Conservation (phyloP, 768 basidiomycete species). For the Coprinopsis marcescibilis region DNA sequence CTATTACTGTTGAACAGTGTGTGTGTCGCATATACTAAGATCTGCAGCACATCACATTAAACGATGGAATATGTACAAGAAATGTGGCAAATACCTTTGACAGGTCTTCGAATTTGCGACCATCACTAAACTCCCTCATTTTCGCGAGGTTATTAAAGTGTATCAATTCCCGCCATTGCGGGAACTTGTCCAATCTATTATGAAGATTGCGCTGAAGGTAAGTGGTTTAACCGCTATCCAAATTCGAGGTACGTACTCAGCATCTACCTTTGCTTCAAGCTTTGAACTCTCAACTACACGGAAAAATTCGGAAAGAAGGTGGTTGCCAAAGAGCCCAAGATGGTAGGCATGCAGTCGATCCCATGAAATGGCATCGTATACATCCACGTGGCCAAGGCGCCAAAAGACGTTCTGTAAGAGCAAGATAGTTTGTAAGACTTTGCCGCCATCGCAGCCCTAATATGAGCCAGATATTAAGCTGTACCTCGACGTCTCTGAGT, state of each 20-base stretch:
- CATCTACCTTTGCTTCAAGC: not conserved
- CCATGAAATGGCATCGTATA: conserved; percentile 27
- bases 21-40: no score
- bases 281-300: not conserved
- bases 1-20: no score
- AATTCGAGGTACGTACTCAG: not conserved
- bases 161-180: no score
- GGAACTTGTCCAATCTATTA: no score
- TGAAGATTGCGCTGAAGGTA: not conserved
- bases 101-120: no score
- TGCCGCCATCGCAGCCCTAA: no score
- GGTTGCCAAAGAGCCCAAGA: conserved; percentile 27
- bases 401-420: conserved; percentile 36
- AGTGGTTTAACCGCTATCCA: not conserved
- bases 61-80: no score
- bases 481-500: conserved; percentile 20
- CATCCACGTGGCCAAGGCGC: conserved; percentile 27
- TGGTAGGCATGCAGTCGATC: conserved; percentile 33
- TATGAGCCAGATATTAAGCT: not conserved
- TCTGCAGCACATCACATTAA: no score
- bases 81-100: no score
- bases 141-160: no score
- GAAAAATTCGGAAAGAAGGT: conserved; percentile 19
- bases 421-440: conserved; percentile 14
- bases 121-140: no score